Base-by-base conservation (phyloP, 2,329 filamentous ascomycete genomes). In the Fusarium fujikuroi region DNA sequence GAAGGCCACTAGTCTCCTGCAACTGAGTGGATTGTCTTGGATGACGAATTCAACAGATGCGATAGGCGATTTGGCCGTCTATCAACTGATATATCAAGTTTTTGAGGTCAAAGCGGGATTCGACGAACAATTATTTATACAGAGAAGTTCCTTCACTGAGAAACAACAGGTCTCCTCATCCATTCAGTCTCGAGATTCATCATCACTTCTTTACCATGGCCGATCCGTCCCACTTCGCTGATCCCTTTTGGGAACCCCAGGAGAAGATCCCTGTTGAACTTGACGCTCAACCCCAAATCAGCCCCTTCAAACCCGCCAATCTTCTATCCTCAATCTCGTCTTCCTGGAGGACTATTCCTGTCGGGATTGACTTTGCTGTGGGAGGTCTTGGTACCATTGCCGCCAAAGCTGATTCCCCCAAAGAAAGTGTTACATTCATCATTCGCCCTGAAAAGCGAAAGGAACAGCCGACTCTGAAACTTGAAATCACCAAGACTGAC, bases 201-300 rank as follows among this genome's bases (percentile, higher is more conserved):
- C 10, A 8, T 10, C 21, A 7, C 8, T 23, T 28, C 11, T 21
- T 12, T 3, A 32, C 52, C 11, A 56, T 56, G 52, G 37, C 52
- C 21, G 37, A 56, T 56, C 52, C 52, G 37, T 56, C 52, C 52
- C 52, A 56, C 36, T 56, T 56, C 25, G 2, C 52, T 23, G 52
- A 56, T 56, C 52, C 52, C 25, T 56, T 56, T 56, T 56, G 52
- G 52, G 52, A 56, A 56, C 52, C 52, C 16, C 25, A 32, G 36
- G 25, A n/a, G 19, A 11, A 42, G 25, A 56, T 43, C 52, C 52
- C 25, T 56, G 37, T 39, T 30, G 37, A 15, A 11, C 5, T n/a
- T 2, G 11, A 43, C 2, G 2, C 52, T 42, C 52, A 56, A 32
- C 37, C 36, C 19, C 37, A 30, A 56, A 2, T 14, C 10, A 32